These are phyloP conservation scores for Colletotrichum phormii DNA, from an alignment of 2,329 filamentous ascomycete species.

Conservation along the genomic window DNA sequence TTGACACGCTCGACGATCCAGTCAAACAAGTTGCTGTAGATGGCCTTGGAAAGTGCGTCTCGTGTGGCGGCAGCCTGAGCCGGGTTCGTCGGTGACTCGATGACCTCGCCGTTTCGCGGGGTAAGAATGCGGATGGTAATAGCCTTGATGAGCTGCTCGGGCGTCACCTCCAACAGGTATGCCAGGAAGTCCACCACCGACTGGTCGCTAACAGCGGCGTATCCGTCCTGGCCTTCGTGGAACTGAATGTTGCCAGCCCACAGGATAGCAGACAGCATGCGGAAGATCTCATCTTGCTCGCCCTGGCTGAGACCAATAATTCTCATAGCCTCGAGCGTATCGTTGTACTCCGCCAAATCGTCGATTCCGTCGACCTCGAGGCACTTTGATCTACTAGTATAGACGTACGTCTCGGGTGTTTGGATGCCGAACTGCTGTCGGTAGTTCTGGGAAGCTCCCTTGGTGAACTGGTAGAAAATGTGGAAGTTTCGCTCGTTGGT, in stretches of 20 bases:
- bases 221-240: conserved; percentile 87
- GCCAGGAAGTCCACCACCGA: conserved; percentile 95
- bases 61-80: conserved; percentile 88
- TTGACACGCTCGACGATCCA: conserved; percentile 98
- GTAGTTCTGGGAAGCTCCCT: conserved; percentile 89
- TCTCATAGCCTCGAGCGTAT: conserved; percentile 94
- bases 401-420: conserved; percentile 90
- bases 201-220: conserved; percentile 87
- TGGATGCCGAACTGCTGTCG: conserved; percentile 91
- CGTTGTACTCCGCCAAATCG: conserved; percentile 87
- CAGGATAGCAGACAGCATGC: conserved; percentile 89
- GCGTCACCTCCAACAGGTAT: conserved; percentile 89
- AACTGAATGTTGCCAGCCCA: conserved; percentile 98
- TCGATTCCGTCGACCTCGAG: conserved; percentile 95
- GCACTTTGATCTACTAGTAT: conserved; percentile 95
- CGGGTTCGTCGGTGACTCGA: conserved; percentile 84
- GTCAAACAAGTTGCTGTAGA: conserved; percentile 97
- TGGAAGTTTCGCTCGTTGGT: conserved; percentile 97
- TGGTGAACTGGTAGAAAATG: conserved; percentile 99
- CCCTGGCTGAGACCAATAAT: conserved; percentile 88
- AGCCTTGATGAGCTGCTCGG: conserved; percentile 83
- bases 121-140: conserved; percentile 90
- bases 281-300: conserved; percentile 97
- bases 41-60: conserved; percentile 93
- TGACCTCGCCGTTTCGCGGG: conserved; percentile 73